These are phyloP conservation scores for Ephemerocybe angulata DNA, from an alignment of 768 basidiomycete species.

Conservation along the genomic window DNA sequence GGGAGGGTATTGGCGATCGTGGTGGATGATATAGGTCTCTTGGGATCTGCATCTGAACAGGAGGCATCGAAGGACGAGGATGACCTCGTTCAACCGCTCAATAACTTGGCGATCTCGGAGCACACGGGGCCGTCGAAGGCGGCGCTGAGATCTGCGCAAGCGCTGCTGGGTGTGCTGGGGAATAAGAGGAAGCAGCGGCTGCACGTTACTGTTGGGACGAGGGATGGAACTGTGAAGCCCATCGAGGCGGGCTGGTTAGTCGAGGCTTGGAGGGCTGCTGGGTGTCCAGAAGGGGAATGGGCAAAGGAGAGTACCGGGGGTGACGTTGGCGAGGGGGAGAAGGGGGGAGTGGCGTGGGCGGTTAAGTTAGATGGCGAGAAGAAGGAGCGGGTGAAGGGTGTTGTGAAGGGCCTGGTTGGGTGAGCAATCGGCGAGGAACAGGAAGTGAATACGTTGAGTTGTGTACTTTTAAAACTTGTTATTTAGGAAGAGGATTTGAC, in stretches of 20 bases:
- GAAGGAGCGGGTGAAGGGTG: not conserved
- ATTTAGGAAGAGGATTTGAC: too few relatives aligned
- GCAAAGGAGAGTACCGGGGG: too few relatives aligned
- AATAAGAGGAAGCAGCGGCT: slow-evolving; percentile 46
- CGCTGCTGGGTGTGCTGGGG: slow-evolving; percentile 47
- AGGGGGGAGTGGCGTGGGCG: not conserved
- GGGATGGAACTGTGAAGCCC: slow-evolving; percentile 43
- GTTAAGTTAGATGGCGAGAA: not conserved
- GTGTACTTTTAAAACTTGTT: too few relatives aligned
- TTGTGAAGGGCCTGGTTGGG: not conserved
- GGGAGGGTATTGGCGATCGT: slow-evolving; percentile 76
- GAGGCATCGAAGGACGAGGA: slow-evolving; percentile 22
- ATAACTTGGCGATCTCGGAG: not conserved
- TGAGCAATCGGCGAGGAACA: too few relatives aligned
- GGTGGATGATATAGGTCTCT: slow-evolving; percentile 53
- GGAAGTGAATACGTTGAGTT: too few relatives aligned
- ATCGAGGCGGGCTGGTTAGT: slow-evolving; percentile 73
- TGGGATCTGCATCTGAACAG: slow-evolving; percentile 17
- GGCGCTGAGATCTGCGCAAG: slow-evolving; percentile 10
- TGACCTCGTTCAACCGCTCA: not conserved
- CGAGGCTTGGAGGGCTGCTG: slow-evolving; percentile 44
- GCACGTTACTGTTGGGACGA: slow-evolving; percentile 89
- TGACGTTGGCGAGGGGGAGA: slow-evolving; percentile 5
- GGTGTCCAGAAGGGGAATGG: slow-evolving; percentile 10
- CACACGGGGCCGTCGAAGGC: not conserved